Evolutionary conservation across 176 grass and related monocot genomes (phyloP), one percentile per base, ranked within the genome.

Genomic region (Pontederia paniculata): DNA sequence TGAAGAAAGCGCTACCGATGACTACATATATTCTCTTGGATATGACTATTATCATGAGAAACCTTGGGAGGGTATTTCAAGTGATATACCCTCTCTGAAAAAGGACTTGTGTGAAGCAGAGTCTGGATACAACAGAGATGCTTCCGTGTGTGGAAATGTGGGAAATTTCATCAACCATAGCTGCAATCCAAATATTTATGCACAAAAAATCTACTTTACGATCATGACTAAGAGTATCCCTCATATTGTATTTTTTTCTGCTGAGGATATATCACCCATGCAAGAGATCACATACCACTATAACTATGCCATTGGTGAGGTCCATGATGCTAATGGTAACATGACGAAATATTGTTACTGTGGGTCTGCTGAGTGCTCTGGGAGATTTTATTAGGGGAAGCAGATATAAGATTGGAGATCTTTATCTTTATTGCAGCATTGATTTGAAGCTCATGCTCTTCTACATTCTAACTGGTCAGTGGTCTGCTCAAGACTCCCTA

Each of bases 81-180:
- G 46, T 66, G 74, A 78, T 48, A 86, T 93, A 65, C 88, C 88
- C n/a, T 63, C 82, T 31, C 79, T 93, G 48, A 50, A 74, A 69
- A 90, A 73, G 21, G 78, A 76, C 25, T 15, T 44, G 60, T 1
- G 63, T 50, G 44, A 67, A 53, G 75, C 64, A 12, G 56, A 31
- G 25, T 48, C 62, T 46, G 60, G 72, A 10, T 93, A 83, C 66
- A 72, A 78, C 50, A 49, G 86, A 43, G 88, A 93, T 80, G 78
- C 82, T 52, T 93, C 72, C 15, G 57, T 57, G 20, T 76, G 56
- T 65, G 88, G 82, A 9, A 89, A 84, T 66, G 79, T 84, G 60
- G 56, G 76, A 52, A 89, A 76, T 52, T 89, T 84, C 62, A 89
- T 84, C 62, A 89, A 89, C 41, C 86, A 89, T 54, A 89, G 70